Percentiles rank a stretch among this genome's conserved stretches.
Evolutionary conservation across 495 filamentous ascomycete genomes (phyloP).

Genomic region (Lasiosphaeris hirsuta): DNA sequence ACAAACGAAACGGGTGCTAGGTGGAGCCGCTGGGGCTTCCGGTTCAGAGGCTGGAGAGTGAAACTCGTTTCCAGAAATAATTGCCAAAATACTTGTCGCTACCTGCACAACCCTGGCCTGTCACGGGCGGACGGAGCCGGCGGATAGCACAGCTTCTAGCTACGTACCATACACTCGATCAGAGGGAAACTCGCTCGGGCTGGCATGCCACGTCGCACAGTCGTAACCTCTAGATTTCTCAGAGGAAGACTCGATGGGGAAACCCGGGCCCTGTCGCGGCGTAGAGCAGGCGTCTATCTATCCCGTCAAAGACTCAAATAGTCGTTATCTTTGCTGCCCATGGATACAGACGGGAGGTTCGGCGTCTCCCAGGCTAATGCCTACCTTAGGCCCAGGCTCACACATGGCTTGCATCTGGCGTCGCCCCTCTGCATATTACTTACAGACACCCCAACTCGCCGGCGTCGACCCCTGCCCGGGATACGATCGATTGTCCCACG

Average conservation of each 20-base stretch:
- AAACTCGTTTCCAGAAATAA: neutral
- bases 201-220: conserved; percentile 4
- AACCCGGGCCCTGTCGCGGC: conserved; percentile 9
- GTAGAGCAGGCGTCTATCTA: neutral
- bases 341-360: too few relatives aligned
- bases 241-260: conserved; percentile 11
- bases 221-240: too few relatives aligned
- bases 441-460: conserved; percentile 1
- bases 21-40: conserved; percentile 21
- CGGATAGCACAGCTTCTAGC: conserved; percentile 2
- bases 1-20: neutral
- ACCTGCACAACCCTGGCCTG: neutral
- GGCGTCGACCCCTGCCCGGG: conserved; percentile 5
- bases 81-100: neutral
- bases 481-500: conserved; percentile 2
- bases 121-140: neutral
- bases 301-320: neutral
- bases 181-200: neutral
- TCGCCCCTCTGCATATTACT: conserved; percentile 1
- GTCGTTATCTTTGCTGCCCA: conserved; percentile 5
- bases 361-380: neutral
- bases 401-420: conserved; percentile 7
- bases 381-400: neutral
- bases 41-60: conserved; percentile 5
- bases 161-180: too few relatives aligned